Percentiles rank a stretch among this genome's conserved stretches.
Evolutionary conservation across 164 flowering plant species (phyloP).

Genomic region (Houttuynia cordata): DNA sequence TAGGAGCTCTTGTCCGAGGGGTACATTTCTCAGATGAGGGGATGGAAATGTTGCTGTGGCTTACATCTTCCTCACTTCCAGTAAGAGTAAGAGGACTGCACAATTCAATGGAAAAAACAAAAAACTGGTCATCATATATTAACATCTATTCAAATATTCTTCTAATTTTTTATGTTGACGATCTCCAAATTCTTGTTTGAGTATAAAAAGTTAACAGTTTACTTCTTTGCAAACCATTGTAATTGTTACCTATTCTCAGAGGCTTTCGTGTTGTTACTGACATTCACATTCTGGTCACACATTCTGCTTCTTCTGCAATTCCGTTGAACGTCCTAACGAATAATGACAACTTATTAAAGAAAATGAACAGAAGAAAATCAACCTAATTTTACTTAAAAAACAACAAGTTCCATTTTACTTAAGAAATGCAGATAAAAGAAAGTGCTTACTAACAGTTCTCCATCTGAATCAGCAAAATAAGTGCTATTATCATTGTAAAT

Average conservation of each 20-base stretch:
- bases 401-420: not conserved
- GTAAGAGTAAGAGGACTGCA: constrained; percentile 29
- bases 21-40: constrained; percentile 36
- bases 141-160: not conserved
- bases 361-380: not conserved
- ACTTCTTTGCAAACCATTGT: constrained; percentile 43
- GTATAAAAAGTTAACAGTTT: not conserved
- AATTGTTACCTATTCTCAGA: constrained; percentile 27
- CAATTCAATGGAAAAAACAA: constrained; percentile 3
- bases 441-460: constrained; percentile 30
- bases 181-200: no score
- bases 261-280: constrained; percentile 16
- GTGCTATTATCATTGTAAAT: constrained; percentile 18
- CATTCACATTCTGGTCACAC: constrained; percentile 11
- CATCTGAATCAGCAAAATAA: constrained; percentile 34
- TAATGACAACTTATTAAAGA: not conserved
- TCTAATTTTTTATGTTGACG: no score
- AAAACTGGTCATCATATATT: not conserved
- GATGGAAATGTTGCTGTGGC: constrained; percentile 29
- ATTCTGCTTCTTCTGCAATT: constrained; percentile 16
- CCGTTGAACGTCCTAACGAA: constrained; percentile 22
- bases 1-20: constrained; percentile 44
- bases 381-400: not conserved
- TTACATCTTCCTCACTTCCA: constrained; percentile 42
- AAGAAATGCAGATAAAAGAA: not conserved